Evolutionary conservation across 768 basidiomycete species (phyloP), one percentile per base, ranked within the genome.

Genomic region (Podaxis sp.): DNA sequence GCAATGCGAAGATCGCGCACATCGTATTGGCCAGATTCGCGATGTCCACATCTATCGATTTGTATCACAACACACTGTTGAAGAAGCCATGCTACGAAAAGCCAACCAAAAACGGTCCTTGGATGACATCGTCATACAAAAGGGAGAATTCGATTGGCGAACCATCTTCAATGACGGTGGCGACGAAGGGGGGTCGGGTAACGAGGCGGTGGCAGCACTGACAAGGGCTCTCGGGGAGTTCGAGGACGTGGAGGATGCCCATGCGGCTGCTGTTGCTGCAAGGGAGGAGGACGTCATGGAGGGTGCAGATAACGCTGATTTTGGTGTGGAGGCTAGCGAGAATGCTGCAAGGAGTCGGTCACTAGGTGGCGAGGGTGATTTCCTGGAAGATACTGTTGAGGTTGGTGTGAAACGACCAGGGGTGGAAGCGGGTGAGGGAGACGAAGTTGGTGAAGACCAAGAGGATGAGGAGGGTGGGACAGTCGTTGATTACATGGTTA

Each of bases 1-100:
- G 48, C 96, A 99, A 70, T 98, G 97, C 66, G 93, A 95, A 73
- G 96, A 98, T 73, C 82, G 90, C 50, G 96, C 95, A 0, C 96
- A 99, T 71, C 91, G 96, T n/a, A 98, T 99, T 63, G 96, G 96
- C 7, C 96, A 98, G 72, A 93, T 93, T 61, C 90, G 92, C 52
- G 93, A 95, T 69, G 95, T 98, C 7, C 93, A 97, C 70, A 95
- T 98, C 66, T 97, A 96, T 73, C 89, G 95, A 16, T 93, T 98
- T 70, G 87, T 98, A 50, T 92, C 92, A 9, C 79, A 84, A 61
- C 83, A 90, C 72, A 95, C 95, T 0, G 93, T 98, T 35, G 95
- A 98, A 73, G 95, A 98, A 73, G 93, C 94, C 55, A 91, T 98
- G 85, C 83, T 98, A 35, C 88, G 89, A 63, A 97, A 96, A 71